Evolutionary conservation across 2,329 filamentous ascomycete genomes (phyloP).

Genomic region (Ascochyta clinopodiicola): DNA sequence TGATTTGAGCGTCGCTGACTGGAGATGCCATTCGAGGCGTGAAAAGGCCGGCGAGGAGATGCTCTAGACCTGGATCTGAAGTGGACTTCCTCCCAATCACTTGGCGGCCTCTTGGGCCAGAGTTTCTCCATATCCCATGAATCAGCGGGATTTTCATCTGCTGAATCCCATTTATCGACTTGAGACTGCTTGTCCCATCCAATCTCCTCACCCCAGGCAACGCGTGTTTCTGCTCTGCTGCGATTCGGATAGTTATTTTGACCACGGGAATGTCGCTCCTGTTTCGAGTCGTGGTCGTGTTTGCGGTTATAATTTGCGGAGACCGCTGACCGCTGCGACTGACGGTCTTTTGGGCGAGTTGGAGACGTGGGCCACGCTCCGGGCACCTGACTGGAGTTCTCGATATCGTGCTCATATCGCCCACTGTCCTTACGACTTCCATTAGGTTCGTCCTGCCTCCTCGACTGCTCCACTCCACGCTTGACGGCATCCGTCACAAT

Average conservation of each 20-base stretch:
- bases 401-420: not conserved
- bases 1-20: not conserved
- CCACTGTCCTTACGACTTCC: not conserved
- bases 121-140: conserved; percentile 31
- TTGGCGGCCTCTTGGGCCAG: conserved; percentile 14
- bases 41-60: not conserved
- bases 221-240: conserved; percentile 11
- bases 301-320: not conserved
- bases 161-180: conserved; percentile 19
- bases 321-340: not conserved
- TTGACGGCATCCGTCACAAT: conserved; percentile 30
- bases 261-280: conserved; percentile 9
- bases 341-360: not conserved
- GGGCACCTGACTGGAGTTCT: conserved; percentile 23
- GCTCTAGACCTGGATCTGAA: not conserved
- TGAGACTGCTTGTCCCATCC: conserved; percentile 17
- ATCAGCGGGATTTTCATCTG: conserved; percentile 18
- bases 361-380: conserved; percentile 37
- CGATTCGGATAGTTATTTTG: conserved; percentile 9
- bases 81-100: conserved; percentile 1
- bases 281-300: not conserved
- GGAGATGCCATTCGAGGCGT: not conserved
- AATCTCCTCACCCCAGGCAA: conserved; percentile 19
- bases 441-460: not conserved
- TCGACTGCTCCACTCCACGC: conserved; percentile 29